phyloP scores from a whole-genome alignment of 202 grass and related monocot genomes.

The Dendrocalamus latiflorus region DNA sequence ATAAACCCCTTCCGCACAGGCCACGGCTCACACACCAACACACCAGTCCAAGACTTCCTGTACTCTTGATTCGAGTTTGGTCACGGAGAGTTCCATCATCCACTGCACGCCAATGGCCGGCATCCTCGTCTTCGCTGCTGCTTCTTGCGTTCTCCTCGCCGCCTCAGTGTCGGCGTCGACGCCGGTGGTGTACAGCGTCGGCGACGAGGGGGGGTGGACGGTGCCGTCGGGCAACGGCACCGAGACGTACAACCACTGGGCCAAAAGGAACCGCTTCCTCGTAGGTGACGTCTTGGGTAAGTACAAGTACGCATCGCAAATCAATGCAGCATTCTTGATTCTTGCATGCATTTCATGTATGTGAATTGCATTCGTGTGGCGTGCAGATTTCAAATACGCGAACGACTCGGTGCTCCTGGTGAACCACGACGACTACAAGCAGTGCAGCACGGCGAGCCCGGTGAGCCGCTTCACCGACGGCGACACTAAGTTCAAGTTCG shows the following conservation, averaged over 20 bases:
- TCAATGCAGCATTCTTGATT: not conserved
- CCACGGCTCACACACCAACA: not conserved
- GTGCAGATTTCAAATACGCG: constrained; percentile 69
- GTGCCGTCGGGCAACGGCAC: constrained; percentile 43
- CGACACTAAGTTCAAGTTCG: constrained; percentile 52
- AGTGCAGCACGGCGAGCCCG: constrained; percentile 49
- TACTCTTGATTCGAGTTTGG: not conserved
- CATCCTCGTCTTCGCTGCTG: not conserved
- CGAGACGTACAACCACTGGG: constrained; percentile 78
- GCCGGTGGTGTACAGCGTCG: constrained; percentile 41
- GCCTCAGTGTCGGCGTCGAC: not conserved
- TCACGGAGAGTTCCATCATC: not conserved
- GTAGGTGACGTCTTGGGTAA: constrained; percentile 61
- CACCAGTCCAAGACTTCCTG: not conserved
- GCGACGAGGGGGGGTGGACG: constrained; percentile 47
- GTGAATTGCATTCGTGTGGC: not conserved
- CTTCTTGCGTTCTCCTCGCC: constrained; percentile 21
- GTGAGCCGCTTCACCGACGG: constrained; percentile 40
- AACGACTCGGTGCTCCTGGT: constrained; percentile 76
- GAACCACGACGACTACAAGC: constrained; percentile 47
- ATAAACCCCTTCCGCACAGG: not conserved
- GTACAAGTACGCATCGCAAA: not conserved
- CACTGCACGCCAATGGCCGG: not conserved
- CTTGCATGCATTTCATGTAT: not conserved
- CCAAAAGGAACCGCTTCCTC: constrained; percentile 49